Base-by-base conservation (phyloP, 306 rosid genomes). In the Prunus mira region DNA sequence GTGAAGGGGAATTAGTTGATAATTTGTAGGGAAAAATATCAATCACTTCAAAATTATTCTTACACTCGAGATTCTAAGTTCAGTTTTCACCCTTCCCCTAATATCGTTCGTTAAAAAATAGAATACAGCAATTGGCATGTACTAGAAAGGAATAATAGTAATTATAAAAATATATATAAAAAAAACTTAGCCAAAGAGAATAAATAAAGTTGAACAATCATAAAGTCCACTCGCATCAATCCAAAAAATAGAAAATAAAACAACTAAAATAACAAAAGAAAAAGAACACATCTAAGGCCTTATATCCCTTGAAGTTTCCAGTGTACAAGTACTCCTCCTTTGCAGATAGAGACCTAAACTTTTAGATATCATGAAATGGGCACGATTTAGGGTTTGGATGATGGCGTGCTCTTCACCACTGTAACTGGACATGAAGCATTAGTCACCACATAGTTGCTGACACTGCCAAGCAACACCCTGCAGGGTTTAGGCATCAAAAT, bases 351-450 rank as follows among this genome's bases (percentile, higher is more conserved):
- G 52, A 47, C 14, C 14, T 13, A 11, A 47, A 0, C 12, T 47
- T 12, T 3, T 15, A 13, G 18, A 17, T 15, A 51, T 22, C 6
- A 38, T 38, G 43, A 38, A 38, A 7, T 38, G 43, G 2, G 43
- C 2, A 6, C 2, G n/a, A 9, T 12, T 32, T 49, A 65, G 15
- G 69, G 77, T 70, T 75, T 84, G 61, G 88, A 58, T 63, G 85
- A 11, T 63, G 80, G 52, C 50, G 25, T 22, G 32, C 85, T 86
- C 85, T 89, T 91, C 12, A 89, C 88, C 77, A 91, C 97, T 0
- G 91, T 89, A 27, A 91, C 93, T 0, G 95, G 93, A 74, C 97
- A 91, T 60, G 95, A 80, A 67, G 95, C 93, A 84, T 88, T 82
- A 24, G 82, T 58, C 81, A 88, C 89, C 81, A 84, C 90, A 57